A percentile compares a stretch with the other conserved stretches of the same genome.
Conservation (phyloP, 495 filamentous ascomycete species). For the Tuber microsphaerosporum region DNA sequence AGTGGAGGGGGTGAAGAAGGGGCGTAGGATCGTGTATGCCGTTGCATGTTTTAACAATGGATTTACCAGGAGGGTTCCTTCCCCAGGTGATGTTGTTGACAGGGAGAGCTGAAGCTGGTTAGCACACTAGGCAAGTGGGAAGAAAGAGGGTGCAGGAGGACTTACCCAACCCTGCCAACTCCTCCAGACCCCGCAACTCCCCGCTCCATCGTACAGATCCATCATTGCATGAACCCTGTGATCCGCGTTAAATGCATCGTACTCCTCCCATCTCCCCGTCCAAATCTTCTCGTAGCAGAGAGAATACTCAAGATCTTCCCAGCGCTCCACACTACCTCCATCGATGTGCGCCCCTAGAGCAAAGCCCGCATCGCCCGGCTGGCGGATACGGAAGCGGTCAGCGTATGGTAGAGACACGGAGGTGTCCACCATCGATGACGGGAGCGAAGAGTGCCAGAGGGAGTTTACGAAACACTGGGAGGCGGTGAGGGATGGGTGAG, state of each 20-base stretch:
- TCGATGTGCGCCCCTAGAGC: constrained; percentile 81
- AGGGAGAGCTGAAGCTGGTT: constrained; percentile 53
- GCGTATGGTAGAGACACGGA: constrained; percentile 64
- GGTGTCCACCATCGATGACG: constrained; percentile 53
- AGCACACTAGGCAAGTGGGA: constrained; percentile 4
- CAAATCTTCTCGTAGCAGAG: constrained; percentile 67
- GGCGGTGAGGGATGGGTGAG: constrained; percentile 62
- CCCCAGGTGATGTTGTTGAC: constrained; percentile 60
- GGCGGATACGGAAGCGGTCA: constrained; percentile 72
- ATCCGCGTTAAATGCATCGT: constrained; percentile 71
- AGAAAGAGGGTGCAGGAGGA: neutral
- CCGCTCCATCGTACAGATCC: constrained; percentile 75
- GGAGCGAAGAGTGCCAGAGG: constrained; percentile 63
- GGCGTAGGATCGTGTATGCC: constrained; percentile 74
- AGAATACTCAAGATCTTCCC: constrained; percentile 74
- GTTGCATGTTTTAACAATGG: constrained; percentile 67
- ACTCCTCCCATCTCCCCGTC: constrained; percentile 69
- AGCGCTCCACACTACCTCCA: constrained; percentile 75
- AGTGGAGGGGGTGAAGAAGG: constrained; percentile 58
- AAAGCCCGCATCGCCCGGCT: constrained; percentile 69
- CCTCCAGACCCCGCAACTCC: constrained; percentile 74
- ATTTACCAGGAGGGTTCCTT: constrained; percentile 79
- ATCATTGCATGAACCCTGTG: constrained; percentile 60
- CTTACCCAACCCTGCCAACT: constrained; percentile 76
- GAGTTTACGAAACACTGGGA: constrained; percentile 66